These are phyloP conservation scores for Fabrea salina DNA, from an alignment of 169 alveolate genomes.

Conservation along the genomic window DNA sequence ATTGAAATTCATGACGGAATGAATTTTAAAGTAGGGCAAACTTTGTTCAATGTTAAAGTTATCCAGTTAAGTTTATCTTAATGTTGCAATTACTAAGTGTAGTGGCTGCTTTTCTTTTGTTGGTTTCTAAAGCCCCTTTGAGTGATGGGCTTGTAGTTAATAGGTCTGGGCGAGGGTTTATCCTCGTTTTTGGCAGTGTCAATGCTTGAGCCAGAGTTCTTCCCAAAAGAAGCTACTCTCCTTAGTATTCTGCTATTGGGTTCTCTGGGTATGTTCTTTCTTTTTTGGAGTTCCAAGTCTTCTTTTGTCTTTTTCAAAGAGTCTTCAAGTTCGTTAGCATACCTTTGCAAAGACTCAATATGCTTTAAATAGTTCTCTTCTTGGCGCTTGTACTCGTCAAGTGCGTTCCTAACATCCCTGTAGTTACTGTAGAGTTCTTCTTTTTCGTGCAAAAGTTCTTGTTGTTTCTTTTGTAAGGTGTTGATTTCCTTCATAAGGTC, in stretches of 20 bases:
- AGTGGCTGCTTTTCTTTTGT: too few species aligned
- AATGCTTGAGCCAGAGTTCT: not conserved
- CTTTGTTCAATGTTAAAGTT: slow-evolving; percentile 46
- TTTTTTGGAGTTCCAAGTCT: not conserved
- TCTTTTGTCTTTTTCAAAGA: not conserved
- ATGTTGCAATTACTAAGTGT: too few species aligned
- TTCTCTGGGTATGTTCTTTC: not conserved
- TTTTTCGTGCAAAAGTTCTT: not conserved
- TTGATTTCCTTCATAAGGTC: not conserved
- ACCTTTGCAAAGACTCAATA: not conserved
- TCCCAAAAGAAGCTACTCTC: not conserved
- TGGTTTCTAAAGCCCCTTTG: slow-evolving; percentile 1
- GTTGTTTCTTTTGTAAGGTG: not conserved
- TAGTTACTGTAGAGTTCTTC: not conserved
- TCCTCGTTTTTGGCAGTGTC: slow-evolving; percentile 7
- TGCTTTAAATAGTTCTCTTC: not conserved
- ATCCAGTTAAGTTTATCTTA: too few species aligned
- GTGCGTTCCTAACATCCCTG: not conserved
- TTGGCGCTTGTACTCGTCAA: not conserved
- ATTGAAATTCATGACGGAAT: slow-evolving; percentile 53
- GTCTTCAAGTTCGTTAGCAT: not conserved
- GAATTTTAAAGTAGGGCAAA: slow-evolving; percentile 65
- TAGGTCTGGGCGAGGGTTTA: slow-evolving; percentile 24
- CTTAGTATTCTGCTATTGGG: not conserved
- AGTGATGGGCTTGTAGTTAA: slow-evolving; percentile 19